These are phyloP conservation scores for Pseudogymnoascus sp. DNA, from an alignment of 2,329 filamentous ascomycete species.

Conservation along the genomic window DNA sequence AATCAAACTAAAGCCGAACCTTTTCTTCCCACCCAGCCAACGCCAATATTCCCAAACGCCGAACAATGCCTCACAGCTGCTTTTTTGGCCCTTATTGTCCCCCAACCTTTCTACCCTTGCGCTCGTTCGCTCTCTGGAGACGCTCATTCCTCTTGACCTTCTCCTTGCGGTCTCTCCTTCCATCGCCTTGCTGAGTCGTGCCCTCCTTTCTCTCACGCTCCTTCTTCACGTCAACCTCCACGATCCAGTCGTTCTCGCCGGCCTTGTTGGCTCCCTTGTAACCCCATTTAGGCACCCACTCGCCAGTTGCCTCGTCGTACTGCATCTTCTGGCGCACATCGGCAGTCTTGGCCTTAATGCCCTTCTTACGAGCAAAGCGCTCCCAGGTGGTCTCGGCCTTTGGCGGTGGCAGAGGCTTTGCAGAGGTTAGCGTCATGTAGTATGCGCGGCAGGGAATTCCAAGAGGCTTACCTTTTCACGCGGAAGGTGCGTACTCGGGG, in stretches of 20 bases:
- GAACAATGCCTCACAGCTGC: background rate
- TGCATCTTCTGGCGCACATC: slow-evolving; percentile 70
- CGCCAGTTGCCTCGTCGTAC: slow-evolving; percentile 75
- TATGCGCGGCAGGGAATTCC: background rate
- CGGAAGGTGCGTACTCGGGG: slow-evolving; percentile 63
- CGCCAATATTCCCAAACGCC: slow-evolving; percentile 10
- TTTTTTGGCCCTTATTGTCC: background rate
- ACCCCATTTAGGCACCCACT: slow-evolving; percentile 93
- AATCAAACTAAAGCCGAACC: slow-evolving; percentile 8
- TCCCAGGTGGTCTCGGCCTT: slow-evolving; percentile 92
- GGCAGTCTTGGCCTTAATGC: slow-evolving; percentile 81
- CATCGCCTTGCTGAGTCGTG: slow-evolving; percentile 53
- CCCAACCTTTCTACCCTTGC: slow-evolving; percentile 33
- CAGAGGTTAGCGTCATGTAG: background rate
- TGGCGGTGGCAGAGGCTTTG: slow-evolving; percentile 62
- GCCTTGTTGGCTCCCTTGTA: slow-evolving; percentile 87
- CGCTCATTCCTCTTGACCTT: slow-evolving; percentile 64
- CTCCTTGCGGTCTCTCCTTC: slow-evolving; percentile 60
- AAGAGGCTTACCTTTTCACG: slow-evolving; percentile 61
- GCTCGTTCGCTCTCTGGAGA: slow-evolving; percentile 60
- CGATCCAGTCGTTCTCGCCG: slow-evolving; percentile 76
- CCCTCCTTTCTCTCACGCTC: slow-evolving; percentile 58
- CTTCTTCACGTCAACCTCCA: slow-evolving; percentile 79
- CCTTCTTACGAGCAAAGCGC: slow-evolving; percentile 92
- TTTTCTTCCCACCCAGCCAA: slow-evolving; percentile 8